These are phyloP conservation scores for Torulaspora franciscae DNA, from an alignment of 805 yeast genomes.

Conservation along the genomic window DNA sequence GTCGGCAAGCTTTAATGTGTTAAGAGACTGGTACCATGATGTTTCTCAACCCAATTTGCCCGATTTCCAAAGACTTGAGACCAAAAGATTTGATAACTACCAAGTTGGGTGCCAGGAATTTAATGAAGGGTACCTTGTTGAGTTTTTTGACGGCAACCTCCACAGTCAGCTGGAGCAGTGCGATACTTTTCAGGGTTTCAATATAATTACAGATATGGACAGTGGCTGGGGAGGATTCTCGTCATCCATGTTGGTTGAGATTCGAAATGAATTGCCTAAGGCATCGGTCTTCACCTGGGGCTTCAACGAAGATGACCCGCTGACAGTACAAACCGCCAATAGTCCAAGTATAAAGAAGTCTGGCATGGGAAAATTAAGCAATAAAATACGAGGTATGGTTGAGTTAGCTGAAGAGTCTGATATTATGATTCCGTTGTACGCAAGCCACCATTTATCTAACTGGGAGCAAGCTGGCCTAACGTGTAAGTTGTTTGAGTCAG, in stretches of 20 bases:
- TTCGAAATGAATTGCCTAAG: constrained; percentile 67
- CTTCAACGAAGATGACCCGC: constrained; percentile 30
- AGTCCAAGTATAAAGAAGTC: constrained; percentile 4
- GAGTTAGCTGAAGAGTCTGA: constrained; percentile 47
- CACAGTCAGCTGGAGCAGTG: constrained; percentile 66
- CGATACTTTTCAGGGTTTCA: constrained; percentile 69
- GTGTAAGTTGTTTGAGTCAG: constrained; percentile 24
- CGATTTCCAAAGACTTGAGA: constrained; percentile 25
- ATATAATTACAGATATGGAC: constrained; percentile 64
- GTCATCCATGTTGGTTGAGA: constrained; percentile 42
- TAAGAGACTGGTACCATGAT: constrained; percentile 55
- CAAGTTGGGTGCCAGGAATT: constrained; percentile 62
- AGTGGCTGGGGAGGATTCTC: constrained; percentile 83
- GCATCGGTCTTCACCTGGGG: constrained; percentile 46
- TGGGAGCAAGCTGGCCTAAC: constrained; percentile 31
- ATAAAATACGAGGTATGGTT: constrained; percentile 46
- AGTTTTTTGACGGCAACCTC: constrained; percentile 54
- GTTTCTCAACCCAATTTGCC: constrained; percentile 27
- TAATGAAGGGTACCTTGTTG: constrained; percentile 38
- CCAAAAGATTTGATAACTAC: constrained; percentile 40
- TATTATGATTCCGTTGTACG: constrained; percentile 51
- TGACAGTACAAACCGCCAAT: constrained; percentile 14
- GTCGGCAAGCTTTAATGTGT: constrained; percentile 52
- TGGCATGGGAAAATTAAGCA: constrained; percentile 16
- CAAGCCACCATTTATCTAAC: constrained; percentile 20